Evolutionary conservation across 768 basidiomycete genomes (phyloP).

Genomic region (Mycena latifolia): DNA sequence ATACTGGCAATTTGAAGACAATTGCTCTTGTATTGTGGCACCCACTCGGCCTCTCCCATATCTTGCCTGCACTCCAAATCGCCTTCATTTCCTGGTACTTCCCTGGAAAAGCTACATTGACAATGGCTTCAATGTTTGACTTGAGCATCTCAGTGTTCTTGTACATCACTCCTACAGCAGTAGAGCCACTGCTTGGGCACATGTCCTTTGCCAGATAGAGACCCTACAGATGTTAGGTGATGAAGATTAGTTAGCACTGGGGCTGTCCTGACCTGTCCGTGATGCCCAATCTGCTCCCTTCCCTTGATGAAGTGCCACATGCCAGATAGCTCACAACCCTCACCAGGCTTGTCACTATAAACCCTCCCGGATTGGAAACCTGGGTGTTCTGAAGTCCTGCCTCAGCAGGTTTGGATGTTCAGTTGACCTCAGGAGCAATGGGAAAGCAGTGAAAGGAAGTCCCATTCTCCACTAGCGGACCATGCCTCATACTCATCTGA

Average conservation of each 20-base stretch:
- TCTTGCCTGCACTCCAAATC: too few relatives aligned
- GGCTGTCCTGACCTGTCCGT: slow-evolving; percentile 4
- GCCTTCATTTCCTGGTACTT: neutral
- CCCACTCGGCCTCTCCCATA: too few relatives aligned
- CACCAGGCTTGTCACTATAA: too few relatives aligned
- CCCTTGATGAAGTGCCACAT: slow-evolving; percentile 1
- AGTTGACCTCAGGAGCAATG: too few relatives aligned
- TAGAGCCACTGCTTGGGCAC: neutral
- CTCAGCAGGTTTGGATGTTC: too few relatives aligned
- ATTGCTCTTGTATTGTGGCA: too few relatives aligned
- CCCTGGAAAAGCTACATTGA: neutral
- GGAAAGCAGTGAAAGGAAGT: too few relatives aligned
- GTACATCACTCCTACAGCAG: neutral
- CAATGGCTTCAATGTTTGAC: neutral
- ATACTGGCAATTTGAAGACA: too few relatives aligned
- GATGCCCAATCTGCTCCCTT: slow-evolving; percentile 3
- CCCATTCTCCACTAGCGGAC: too few relatives aligned
- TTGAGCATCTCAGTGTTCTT: neutral
- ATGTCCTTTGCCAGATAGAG: neutral
- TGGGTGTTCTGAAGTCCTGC: too few relatives aligned
- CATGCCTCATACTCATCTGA: slow-evolving; percentile 1
- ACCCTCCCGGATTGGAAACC: too few relatives aligned
- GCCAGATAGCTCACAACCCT: neutral
- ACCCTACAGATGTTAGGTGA: neutral
- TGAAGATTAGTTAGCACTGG: neutral